These are phyloP conservation scores for Cryptococcus hybrid DNA, from an alignment of 1,284 basidiomycete genomes.

Conservation along the genomic window DNA sequence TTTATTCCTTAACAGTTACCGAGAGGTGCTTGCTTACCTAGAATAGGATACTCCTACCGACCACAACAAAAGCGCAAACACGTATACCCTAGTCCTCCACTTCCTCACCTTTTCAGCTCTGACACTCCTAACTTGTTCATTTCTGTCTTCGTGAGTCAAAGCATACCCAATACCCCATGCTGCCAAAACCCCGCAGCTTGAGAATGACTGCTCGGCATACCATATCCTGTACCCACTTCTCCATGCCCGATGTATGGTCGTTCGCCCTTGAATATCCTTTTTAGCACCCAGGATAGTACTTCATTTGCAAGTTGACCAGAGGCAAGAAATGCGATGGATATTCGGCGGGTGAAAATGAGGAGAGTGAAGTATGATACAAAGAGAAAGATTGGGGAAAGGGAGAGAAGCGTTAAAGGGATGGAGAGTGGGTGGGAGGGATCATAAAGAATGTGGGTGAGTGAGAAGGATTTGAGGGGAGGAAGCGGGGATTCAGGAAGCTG, in stretches of 20 bases:
- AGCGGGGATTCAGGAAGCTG: slow-evolving; percentile 6
- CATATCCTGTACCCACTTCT: slow-evolving; percentile 43
- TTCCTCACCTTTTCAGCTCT: slow-evolving; percentile 10
- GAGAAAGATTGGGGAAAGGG: slow-evolving; percentile 48
- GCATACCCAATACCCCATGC: slow-evolving; percentile 41
- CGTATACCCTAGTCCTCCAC: slow-evolving; percentile 26
- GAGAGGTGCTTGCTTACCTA: slow-evolving; percentile 18
- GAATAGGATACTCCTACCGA: slow-evolving; percentile 44
- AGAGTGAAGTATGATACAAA: slow-evolving; percentile 50
- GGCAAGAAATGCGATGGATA: slow-evolving; percentile 39
- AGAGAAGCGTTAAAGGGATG: slow-evolving; percentile 45
- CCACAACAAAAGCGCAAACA: slow-evolving; percentile 41
- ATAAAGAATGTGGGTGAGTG: slow-evolving; percentile 46
- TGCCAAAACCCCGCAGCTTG: slow-evolving; percentile 44
- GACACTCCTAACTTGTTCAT: not conserved
- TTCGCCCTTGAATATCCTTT: slow-evolving; percentile 30
- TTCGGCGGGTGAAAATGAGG: slow-evolving; percentile 39
- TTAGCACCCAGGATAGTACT: slow-evolving; percentile 32
- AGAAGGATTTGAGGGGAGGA: slow-evolving; percentile 38
- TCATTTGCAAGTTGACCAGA: slow-evolving; percentile 42
- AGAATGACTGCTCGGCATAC: slow-evolving; percentile 48
- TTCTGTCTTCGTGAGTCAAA: slow-evolving; percentile 14
- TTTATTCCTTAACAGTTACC: no score
- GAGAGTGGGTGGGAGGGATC: slow-evolving; percentile 39
- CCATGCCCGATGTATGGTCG: slow-evolving; percentile 34